These are phyloP conservation scores for Fusarium verticillioides DNA, from an alignment of 2,329 filamentous ascomycete species.

Conservation along the genomic window DNA sequence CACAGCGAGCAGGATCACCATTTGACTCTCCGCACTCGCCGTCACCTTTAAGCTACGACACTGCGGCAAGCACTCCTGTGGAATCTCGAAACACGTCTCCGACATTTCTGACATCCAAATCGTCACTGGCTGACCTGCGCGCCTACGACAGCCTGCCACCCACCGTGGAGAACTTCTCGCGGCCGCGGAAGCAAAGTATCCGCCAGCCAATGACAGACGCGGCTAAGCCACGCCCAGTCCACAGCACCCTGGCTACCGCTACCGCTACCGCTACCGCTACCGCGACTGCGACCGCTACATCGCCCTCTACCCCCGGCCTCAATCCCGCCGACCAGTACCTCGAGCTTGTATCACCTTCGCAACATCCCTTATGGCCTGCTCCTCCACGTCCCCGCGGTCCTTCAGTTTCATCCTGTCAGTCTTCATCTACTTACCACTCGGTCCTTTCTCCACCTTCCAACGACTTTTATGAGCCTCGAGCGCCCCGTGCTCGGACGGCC, in stretches of 20 bases:
- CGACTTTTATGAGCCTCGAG: conserved; percentile 53
- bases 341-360: conserved; percentile 46
- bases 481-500: conserved; percentile 45
- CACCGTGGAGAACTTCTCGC: conserved; percentile 67
- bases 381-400: conserved; percentile 54
- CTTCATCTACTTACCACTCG: conserved; percentile 54
- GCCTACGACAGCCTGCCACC: conserved; percentile 53
- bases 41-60: conserved; percentile 41
- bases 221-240: conserved; percentile 45
- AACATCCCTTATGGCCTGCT: conserved; percentile 54
- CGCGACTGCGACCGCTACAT: neutral
- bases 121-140: conserved; percentile 50
- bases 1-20: conserved; percentile 38
- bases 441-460: conserved; percentile 55
- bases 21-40: conserved; percentile 44
- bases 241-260: conserved; percentile 17
- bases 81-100: conserved; percentile 47
- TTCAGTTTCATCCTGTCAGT: conserved; percentile 61
- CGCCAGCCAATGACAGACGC: conserved; percentile 55
- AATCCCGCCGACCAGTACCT: conserved; percentile 46
- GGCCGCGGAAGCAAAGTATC: conserved; percentile 66
- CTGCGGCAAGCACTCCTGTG: conserved; percentile 35
- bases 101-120: conserved; percentile 47
- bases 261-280: neutral
- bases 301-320: conserved; percentile 37